Evolutionary conservation across 2,329 filamentous ascomycete species (phyloP).

Genomic region (Alternaria infectoria): DNA sequence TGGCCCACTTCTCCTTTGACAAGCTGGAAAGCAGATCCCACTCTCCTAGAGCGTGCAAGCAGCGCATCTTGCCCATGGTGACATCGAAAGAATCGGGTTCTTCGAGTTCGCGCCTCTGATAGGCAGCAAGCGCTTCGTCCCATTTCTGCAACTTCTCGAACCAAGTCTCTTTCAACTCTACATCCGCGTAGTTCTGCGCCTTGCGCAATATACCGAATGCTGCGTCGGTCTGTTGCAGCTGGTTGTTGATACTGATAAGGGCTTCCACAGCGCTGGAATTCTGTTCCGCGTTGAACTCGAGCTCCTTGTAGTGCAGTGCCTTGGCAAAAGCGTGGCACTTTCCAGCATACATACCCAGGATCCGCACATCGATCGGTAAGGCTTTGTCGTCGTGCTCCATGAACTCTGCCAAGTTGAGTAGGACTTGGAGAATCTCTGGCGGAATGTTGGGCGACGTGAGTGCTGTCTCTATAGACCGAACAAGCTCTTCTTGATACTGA

Average conservation of each 20-base stretch:
- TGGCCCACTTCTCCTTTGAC: conserved; percentile 92
- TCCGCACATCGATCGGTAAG: conserved; percentile 93
- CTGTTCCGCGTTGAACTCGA: conserved; percentile 97
- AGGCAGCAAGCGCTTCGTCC: conserved; percentile 94
- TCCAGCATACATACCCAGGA: conserved; percentile 90
- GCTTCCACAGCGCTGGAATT: conserved; percentile 95
- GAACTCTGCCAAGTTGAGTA: conserved; percentile 96
- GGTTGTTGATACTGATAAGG: conserved; percentile 98
- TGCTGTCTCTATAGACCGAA: conserved; percentile 92
- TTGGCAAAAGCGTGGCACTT: conserved; percentile 99
- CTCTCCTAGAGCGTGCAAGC: conserved; percentile 93
- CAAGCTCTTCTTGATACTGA: conserved; percentile 94
- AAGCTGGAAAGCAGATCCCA: conserved; percentile 92
- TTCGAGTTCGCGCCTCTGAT: conserved; percentile 82
- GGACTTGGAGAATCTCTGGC: conserved; percentile 89
- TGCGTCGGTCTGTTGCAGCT: conserved; percentile 96
- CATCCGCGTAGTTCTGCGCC: conserved; percentile 93
- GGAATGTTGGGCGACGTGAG: conserved; percentile 95
- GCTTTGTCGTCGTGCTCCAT: conserved; percentile 99
- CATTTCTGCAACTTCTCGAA: conserved; percentile 98
- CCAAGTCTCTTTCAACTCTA: conserved; percentile 97
- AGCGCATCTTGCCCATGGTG: conserved; percentile 99
- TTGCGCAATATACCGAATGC: conserved; percentile 97
- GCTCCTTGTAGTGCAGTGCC: conserved; percentile 96
- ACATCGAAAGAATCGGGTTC: conserved; percentile 82